Conservation (phyloP, 805 yeast species). For the Lipomyces orientalis region DNA sequence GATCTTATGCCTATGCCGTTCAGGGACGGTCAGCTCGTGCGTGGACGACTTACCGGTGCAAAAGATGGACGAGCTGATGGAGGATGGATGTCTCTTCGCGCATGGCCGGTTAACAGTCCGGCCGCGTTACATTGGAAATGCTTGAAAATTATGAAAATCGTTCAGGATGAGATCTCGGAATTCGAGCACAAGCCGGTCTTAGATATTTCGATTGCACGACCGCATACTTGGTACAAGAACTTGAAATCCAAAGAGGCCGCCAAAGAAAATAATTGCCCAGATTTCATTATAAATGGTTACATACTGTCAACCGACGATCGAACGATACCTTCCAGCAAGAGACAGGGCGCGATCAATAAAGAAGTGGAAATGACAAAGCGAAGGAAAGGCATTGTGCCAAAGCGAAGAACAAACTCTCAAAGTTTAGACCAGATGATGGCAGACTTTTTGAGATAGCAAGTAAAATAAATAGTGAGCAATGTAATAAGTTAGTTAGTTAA, state of each 20-base stretch:
- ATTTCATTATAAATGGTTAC: neutral
- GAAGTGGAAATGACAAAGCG: neutral
- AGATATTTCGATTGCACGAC: neutral
- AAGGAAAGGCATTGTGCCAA: neutral
- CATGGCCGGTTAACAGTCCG: neutral
- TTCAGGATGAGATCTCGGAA: neutral
- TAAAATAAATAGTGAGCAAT: neutral
- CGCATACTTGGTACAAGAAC: neutral
- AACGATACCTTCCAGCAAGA: neutral
- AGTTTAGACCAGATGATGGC: conserved; percentile 1
- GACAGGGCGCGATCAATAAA: neutral
- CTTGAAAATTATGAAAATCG: neutral
- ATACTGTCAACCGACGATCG: neutral
- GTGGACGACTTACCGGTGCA: neutral
- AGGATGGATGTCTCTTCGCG: conserved; percentile 2
- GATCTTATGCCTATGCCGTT: neutral
- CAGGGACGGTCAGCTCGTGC: neutral
- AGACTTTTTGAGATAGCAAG: neutral
- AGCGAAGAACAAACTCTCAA: neutral
- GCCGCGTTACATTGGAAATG: conserved; percentile 1
- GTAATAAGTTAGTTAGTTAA: no score
- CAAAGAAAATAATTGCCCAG: no score
- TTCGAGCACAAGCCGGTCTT: neutral
- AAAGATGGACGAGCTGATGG: neutral
- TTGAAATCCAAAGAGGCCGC: neutral